Conservation (phyloP, 306 rosid genomes). For the Aeschynomene evenia region DNA sequence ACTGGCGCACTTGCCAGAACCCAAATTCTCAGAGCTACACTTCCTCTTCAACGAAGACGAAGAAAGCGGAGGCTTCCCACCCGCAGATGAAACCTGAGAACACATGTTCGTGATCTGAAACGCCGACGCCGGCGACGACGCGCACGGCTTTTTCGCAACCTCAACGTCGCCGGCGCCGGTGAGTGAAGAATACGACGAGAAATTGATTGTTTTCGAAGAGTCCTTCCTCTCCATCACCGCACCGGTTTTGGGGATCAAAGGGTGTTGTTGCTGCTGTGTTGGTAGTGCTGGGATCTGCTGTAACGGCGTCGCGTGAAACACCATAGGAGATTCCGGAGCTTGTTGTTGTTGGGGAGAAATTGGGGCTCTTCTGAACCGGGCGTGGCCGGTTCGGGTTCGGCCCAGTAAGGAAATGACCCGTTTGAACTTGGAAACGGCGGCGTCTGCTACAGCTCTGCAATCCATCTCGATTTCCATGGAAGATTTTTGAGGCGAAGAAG, state of each 20-base stretch:
- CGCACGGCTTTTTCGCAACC: slow-evolving; percentile 45
- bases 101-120: slow-evolving; percentile 62
- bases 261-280: slow-evolving; percentile 7
- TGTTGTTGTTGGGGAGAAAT: slow-evolving; percentile 18
- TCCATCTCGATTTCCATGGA: slow-evolving; percentile 51
- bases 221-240: slow-evolving; percentile 38
- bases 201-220: slow-evolving; percentile 60
- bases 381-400: slow-evolving; percentile 80
- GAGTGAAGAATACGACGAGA: slow-evolving; percentile 54
- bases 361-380: slow-evolving; percentile 83
- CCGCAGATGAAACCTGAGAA: slow-evolving; percentile 59
- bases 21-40: slow-evolving; percentile 70
- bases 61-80: slow-evolving; percentile 75
- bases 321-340: slow-evolving; percentile 14
- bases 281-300: slow-evolving; percentile 72
- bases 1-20: slow-evolving; percentile 67
- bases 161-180: slow-evolving; percentile 73
- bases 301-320: slow-evolving; percentile 61
- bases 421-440: slow-evolving; percentile 80
- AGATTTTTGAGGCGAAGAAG: slow-evolving; percentile 15
- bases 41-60: slow-evolving; percentile 68
- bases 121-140: slow-evolving; percentile 52
- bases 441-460: slow-evolving; percentile 67
- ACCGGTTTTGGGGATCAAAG: slow-evolving; percentile 20
- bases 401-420: slow-evolving; percentile 79